A percentile compares a stretch with the other conserved stretches of the same genome.
Conservation (phyloP, 192 early-diverging fungal species). For the Coemansia pectinata region DNA sequence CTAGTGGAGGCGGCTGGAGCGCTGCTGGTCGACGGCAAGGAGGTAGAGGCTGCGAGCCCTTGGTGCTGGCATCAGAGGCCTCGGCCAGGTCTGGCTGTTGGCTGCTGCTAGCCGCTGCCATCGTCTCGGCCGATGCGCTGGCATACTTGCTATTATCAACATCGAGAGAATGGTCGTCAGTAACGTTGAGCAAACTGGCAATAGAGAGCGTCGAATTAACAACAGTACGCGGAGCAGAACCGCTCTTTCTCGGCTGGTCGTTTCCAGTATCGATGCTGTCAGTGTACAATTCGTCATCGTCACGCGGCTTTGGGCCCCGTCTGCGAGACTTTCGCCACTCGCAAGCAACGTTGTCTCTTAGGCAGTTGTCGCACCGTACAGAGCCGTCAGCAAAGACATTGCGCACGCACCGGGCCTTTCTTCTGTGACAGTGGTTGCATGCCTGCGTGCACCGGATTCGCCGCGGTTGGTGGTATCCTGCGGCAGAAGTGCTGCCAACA, state of each 20-base stretch:
- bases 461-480: constrained; percentile 9
- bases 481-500: not conserved
- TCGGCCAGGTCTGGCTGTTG: not conserved
- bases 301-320: constrained; percentile 32
- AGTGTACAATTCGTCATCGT: not conserved
- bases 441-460: constrained; percentile 35
- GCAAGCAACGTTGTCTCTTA: constrained; percentile 30
- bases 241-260: not conserved
- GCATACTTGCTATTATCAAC: not conserved
- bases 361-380: constrained; percentile 34
- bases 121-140: not conserved
- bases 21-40: constrained; percentile 5
- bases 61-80: not conserved
- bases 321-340: constrained; percentile 35
- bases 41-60: constrained; percentile 1
- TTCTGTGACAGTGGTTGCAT: constrained; percentile 43
- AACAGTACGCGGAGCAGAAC: not conserved
- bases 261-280: not conserved
- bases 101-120: not conserved
- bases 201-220: constrained; percentile 12
- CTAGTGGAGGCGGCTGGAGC: constrained; percentile 2
- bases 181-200: constrained; percentile 29
- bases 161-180: not conserved
- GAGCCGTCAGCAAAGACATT: constrained; percentile 38
- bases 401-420: constrained; percentile 42